Evolutionary conservation across 129 eudicot genomes (phyloP).

Genomic region (Chrysanthemum seticuspe): DNA sequence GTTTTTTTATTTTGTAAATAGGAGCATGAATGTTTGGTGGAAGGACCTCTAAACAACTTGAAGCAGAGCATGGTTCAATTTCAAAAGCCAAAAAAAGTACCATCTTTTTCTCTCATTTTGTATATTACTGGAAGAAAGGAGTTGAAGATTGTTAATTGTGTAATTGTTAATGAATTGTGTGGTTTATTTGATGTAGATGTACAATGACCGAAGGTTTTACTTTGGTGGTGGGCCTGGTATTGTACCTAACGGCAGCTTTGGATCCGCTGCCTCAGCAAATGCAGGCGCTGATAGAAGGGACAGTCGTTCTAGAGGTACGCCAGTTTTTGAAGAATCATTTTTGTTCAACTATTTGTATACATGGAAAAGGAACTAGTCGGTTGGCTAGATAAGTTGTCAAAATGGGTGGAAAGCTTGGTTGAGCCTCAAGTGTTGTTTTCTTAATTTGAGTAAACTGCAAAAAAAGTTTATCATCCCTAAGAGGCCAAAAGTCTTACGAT

Average conservation of each 20-base stretch:
- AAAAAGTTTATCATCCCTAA: too few relatives aligned
- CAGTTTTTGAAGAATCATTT: background rate
- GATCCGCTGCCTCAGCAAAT: slow-evolving; percentile 44
- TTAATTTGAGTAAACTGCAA: too few relatives aligned
- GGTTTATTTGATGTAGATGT: slow-evolving; percentile 51
- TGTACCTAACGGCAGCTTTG: slow-evolving; percentile 59
- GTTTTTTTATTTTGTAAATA: slow-evolving; percentile 13
- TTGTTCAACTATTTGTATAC: background rate
- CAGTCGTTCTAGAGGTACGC: slow-evolving; percentile 75
- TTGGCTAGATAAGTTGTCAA: too few relatives aligned
- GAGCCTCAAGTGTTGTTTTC: too few relatives aligned
- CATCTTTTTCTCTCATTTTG: background rate
- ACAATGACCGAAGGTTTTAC: slow-evolving; percentile 77
- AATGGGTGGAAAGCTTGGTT: too few relatives aligned
- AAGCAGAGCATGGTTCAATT: slow-evolving; percentile 99
- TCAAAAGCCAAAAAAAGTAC: slow-evolving; percentile 95
- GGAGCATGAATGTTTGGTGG: slow-evolving; percentile 97
- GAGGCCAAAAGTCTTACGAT: too few relatives aligned
- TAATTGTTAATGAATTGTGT: background rate
- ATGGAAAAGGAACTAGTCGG: too few relatives aligned
- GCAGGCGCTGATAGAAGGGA: slow-evolving; percentile 73
- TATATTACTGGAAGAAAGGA: background rate
- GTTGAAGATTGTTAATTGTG: background rate
- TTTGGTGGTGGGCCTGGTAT: slow-evolving; percentile 85
- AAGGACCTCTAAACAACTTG: slow-evolving; percentile 88